Evolutionary conservation across 306 rosid species (phyloP), one percentile per base, ranked within the genome.

Genomic region (Cucurbita moschata): DNA sequence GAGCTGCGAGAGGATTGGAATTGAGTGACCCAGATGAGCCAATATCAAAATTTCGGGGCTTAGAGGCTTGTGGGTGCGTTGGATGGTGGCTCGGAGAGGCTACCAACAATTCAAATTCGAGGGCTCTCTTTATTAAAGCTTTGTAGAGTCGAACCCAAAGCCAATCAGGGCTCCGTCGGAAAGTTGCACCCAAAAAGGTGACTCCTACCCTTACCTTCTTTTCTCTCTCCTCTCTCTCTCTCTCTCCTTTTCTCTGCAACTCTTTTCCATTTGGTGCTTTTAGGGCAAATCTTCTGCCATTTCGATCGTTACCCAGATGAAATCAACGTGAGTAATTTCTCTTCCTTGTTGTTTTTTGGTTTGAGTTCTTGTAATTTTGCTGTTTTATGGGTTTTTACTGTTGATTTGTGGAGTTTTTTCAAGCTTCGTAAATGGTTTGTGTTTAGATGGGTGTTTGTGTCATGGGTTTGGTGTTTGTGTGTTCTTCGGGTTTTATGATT

Each of bases 141-240:
- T 56, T 65, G 70, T 66, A 61, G 77, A 43, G 66, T 38, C 72
- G 44, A 19, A 26, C n/a, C 72, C 72, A 66, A 63, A 66, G 77
- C 84, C 88, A 84, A 86, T 87, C 84, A 85, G 83, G 83, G 82
- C 84, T 82, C 65, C 81, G 86, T 90, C 88, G 88, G 88, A 87
- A 92, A 88, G 90, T 88, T 88, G 85, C 83, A 75, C 74, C 78
- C 55, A 59, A 76, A 85, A 88, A 88, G 86, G 89, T 82, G 16
- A 56, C 61, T 10, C 71, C 38, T 35, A 40, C 50, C 71, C 67
- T 40, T 39, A 49, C 35, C 3, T 64, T 18, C 0, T 2, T 18
- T 72, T 71, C 56, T 71, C 79, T 74, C 73, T 50, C 3, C 12
- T 39, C 51, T 71, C 76, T 50, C 56, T 50, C 0, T 14, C 0